Conservation (phyloP, 2,329 filamentous ascomycete species). For the Hypoxylon sp. region DNA sequence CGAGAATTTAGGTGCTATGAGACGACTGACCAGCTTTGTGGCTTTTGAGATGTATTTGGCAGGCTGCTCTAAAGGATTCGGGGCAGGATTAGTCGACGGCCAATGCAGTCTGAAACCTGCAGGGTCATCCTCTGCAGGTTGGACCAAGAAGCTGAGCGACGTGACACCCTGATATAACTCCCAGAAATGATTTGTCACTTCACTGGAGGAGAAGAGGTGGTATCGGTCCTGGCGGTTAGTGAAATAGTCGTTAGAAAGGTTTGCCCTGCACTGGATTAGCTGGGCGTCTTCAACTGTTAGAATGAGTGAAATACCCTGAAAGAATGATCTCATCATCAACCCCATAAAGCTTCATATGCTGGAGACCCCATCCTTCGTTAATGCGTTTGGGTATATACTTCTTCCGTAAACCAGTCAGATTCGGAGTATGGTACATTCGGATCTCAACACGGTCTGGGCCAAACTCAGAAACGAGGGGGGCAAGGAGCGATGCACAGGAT, state of each 20-base stretch:
- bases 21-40: slow-evolving; percentile 74
- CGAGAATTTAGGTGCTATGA: slow-evolving; percentile 71
- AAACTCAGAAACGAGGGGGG: slow-evolving; percentile 86
- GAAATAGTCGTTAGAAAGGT: slow-evolving; percentile 94
- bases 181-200: slow-evolving; percentile 86
- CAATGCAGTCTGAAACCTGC: slow-evolving; percentile 76
- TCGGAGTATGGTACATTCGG: slow-evolving; percentile 98
- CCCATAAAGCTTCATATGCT: slow-evolving; percentile 99
- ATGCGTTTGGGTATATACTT: slow-evolving; percentile 87
- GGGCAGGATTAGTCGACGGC: slow-evolving; percentile 80
- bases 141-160: slow-evolving; percentile 84
- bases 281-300: neutral
- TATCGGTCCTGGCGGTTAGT: slow-evolving; percentile 96
- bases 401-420: slow-evolving; percentile 89
- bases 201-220: slow-evolving; percentile 85
- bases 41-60: slow-evolving; percentile 78
- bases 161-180: slow-evolving; percentile 82
- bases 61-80: slow-evolving; percentile 80
- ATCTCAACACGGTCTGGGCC: slow-evolving; percentile 88
- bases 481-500: slow-evolving; percentile 90
- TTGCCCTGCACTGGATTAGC: slow-evolving; percentile 69
- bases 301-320: slow-evolving; percentile 74
- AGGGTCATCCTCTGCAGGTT: slow-evolving; percentile 68
- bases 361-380: slow-evolving; percentile 97
- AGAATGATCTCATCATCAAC: slow-evolving; percentile 96